Percentiles rank a stretch among this genome's conserved stretches.
Conservation (phyloP, 441 rosid species). For the Croton laevigatus region DNA sequence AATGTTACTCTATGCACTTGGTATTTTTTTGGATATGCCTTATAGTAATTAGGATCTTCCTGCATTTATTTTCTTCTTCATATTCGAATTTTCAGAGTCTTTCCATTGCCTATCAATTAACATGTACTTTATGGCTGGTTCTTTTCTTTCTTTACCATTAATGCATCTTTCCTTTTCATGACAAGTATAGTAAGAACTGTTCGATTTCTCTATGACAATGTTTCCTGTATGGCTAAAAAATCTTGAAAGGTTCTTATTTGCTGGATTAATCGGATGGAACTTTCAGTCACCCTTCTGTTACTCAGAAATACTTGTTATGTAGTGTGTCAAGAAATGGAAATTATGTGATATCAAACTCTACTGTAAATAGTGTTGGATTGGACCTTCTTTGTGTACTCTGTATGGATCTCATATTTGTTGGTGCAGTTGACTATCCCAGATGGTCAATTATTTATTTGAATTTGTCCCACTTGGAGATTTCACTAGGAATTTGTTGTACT, state of each 20-base stretch:
- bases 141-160: background rate
- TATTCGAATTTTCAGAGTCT: background rate
- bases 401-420: background rate
- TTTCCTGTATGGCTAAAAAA: no score
- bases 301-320: background rate
- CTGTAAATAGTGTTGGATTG: background rate
- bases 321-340: slow-evolving; percentile 1
- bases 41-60: background rate
- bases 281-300: background rate
- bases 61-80: background rate
- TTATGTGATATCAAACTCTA: background rate
- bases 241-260: no score
- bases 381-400: background rate
- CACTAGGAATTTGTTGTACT: background rate
- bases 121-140: background rate
- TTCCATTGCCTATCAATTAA: background rate
- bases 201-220: no score
- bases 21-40: background rate
- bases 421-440: background rate
- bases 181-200: background rate
- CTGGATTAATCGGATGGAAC: background rate
- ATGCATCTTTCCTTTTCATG: background rate
- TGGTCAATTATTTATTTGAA: background rate
- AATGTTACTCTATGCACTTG: background rate
- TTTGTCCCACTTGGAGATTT: background rate